phyloP scores from a whole-genome alignment of 306 rosid genomes.

The Cicer yamashitae region DNA sequence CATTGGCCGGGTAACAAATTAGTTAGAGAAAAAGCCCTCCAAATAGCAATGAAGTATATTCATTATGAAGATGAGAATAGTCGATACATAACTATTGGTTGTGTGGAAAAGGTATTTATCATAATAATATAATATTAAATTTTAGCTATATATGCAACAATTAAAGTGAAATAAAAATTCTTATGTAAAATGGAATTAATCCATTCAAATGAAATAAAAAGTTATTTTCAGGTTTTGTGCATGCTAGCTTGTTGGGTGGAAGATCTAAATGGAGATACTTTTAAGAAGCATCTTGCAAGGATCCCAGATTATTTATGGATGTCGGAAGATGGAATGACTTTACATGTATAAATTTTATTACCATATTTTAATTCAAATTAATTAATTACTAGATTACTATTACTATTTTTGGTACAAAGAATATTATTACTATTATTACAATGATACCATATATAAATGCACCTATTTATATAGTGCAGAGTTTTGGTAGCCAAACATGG shows the following conservation, averaged over 20 bases:
- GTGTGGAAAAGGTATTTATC: slow-evolving; percentile 58
- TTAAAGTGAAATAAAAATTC: too few species aligned
- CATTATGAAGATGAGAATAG: slow-evolving; percentile 76
- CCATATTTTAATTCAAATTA: neutral
- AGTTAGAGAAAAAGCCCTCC: slow-evolving; percentile 59
- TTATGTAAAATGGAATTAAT: too few species aligned
- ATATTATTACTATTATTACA: neutral
- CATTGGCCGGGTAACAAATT: slow-evolving; percentile 70
- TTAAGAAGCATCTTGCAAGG: slow-evolving; percentile 71
- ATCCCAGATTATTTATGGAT: slow-evolving; percentile 72
- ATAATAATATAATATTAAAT: neutral
- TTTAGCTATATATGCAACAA: too few species aligned
- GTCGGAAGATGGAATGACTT: slow-evolving; percentile 75
- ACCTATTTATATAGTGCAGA: slow-evolving; percentile 38
- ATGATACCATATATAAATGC: neutral
- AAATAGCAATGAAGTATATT: slow-evolving; percentile 64
- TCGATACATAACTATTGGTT: slow-evolving; percentile 62
- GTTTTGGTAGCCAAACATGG: slow-evolving; percentile 72
- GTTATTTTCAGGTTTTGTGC: slow-evolving; percentile 47
- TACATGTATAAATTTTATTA: slow-evolving; percentile 51
- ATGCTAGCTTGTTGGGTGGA: slow-evolving; percentile 80
- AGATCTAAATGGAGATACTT: slow-evolving; percentile 68
- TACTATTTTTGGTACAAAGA: neutral
- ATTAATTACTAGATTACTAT: neutral
- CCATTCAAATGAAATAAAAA: neutral